Percentiles rank a stretch among this genome's conserved stretches.
Evolutionary conservation across 78 protist genomes (phyloP).

Genomic region (Dictyostelium purpureum): DNA sequence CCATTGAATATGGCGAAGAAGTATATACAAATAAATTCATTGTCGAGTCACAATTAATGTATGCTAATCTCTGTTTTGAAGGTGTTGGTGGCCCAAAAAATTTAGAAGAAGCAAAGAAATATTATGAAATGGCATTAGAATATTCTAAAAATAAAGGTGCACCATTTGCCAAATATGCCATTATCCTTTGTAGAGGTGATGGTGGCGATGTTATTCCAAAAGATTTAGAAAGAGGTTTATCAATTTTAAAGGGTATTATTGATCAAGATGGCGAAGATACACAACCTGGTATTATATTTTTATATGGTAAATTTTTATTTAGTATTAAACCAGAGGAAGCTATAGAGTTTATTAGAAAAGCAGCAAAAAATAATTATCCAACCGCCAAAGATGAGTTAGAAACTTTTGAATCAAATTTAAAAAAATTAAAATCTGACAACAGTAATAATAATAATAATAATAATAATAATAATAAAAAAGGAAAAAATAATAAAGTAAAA

Average conservation of each 20-base stretch:
- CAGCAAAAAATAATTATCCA: background rate
- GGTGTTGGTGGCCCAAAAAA: background rate
- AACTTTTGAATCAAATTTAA: background rate
- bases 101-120: slow-evolving; percentile 3
- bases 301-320: slow-evolving; percentile 3
- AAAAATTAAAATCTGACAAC: too few species aligned
- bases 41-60: background rate
- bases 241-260: background rate
- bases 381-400: background rate
- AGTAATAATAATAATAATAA: too few species aligned
- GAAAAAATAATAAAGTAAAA: too few species aligned
- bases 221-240: background rate
- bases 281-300: background rate
- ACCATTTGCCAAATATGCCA: background rate
- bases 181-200: slow-evolving; percentile 7
- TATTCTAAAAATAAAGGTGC: background rate
- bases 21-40: background rate
- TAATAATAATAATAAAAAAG: too few species aligned
- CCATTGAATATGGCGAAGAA: background rate
- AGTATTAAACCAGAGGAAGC: too few species aligned
- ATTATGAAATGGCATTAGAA: background rate
- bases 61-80: background rate
- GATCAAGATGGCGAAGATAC: background rate
- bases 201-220: slow-evolving; percentile 16
- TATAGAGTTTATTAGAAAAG: background rate